Conservation (phyloP, 768 basidiomycete species). For the Ramaria sp. region DNA sequence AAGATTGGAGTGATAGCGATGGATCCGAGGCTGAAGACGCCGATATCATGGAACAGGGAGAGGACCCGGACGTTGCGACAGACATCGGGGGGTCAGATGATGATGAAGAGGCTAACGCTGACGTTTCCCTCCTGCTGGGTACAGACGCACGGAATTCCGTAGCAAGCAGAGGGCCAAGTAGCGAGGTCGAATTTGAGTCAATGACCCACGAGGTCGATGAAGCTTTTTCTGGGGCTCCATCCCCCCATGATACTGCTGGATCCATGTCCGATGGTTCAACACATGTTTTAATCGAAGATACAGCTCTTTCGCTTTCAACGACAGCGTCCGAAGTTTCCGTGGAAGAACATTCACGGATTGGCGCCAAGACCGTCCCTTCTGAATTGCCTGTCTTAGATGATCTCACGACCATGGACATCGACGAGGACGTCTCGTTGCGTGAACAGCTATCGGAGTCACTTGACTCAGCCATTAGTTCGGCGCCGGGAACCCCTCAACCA, state of each 20-base stretch:
- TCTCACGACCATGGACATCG: neutral
- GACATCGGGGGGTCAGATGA: neutral
- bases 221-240: neutral
- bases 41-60: constrained; percentile 26
- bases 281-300: neutral
- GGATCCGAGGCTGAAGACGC: constrained; percentile 16
- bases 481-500: neutral
- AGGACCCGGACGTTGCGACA: neutral
- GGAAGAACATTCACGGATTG: neutral
- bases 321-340: neutral
- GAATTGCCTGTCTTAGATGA: neutral
- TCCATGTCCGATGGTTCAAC: neutral
- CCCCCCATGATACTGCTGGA: neutral
- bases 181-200: neutral
- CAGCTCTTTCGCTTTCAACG: neutral
- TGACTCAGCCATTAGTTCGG: neutral
- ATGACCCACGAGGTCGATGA: neutral
- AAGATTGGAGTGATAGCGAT: constrained; percentile 9
- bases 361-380: neutral
- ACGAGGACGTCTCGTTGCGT: neutral
- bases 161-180: neutral
- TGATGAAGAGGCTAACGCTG: neutral
- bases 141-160: neutral
- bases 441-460: neutral
- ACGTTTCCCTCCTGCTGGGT: neutral